A percentile compares a stretch with the other conserved stretches of the same genome.
Conservation (phyloP, 805 yeast genomes). For the Lachancea meyersii region DNA sequence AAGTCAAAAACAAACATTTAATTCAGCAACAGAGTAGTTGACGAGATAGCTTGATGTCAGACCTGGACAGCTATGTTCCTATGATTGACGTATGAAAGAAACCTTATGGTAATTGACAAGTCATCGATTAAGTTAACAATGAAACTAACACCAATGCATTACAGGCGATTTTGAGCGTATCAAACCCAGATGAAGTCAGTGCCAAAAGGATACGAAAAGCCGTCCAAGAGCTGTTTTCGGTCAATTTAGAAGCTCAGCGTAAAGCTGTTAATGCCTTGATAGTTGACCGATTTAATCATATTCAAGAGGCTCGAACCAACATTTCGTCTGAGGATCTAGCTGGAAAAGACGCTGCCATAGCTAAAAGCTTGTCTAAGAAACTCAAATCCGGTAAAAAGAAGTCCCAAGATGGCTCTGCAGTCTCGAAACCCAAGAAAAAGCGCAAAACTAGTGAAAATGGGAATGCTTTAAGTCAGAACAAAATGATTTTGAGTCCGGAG, state of each 20-base stretch:
- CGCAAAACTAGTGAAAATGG: slow-evolving; percentile 18
- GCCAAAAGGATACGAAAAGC: slow-evolving; percentile 68
- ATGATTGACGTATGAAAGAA: slow-evolving; percentile 52
- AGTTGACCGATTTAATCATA: slow-evolving; percentile 49
- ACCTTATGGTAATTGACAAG: background rate
- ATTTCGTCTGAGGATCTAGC: slow-evolving; percentile 36
- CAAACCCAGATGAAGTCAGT: slow-evolving; percentile 63
- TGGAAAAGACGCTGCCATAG: slow-evolving; percentile 46
- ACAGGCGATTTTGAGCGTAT: slow-evolving; percentile 64
- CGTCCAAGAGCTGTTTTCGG: slow-evolving; percentile 59
- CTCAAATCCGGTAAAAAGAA: slow-evolving; percentile 15
- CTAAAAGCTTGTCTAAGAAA: slow-evolving; percentile 40
- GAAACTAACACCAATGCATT: background rate
- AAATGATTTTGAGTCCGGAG: slow-evolving; percentile 46
- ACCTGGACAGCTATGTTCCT: slow-evolving; percentile 42
- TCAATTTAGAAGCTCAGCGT: slow-evolving; percentile 46
- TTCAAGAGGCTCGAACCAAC: slow-evolving; percentile 31
- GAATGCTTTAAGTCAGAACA: slow-evolving; percentile 34
- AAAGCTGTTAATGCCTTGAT: slow-evolving; percentile 56
- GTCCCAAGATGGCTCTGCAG: slow-evolving; percentile 11
- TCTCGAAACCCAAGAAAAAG: slow-evolving; percentile 13
- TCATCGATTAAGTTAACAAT: background rate
- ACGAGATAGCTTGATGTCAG: slow-evolving; percentile 8
- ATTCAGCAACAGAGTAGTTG: no score
- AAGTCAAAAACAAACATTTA: no score